Evolutionary conservation across 1,284 basidiomycete genomes (phyloP).

Genomic region (Austroboletus niveus): DNA sequence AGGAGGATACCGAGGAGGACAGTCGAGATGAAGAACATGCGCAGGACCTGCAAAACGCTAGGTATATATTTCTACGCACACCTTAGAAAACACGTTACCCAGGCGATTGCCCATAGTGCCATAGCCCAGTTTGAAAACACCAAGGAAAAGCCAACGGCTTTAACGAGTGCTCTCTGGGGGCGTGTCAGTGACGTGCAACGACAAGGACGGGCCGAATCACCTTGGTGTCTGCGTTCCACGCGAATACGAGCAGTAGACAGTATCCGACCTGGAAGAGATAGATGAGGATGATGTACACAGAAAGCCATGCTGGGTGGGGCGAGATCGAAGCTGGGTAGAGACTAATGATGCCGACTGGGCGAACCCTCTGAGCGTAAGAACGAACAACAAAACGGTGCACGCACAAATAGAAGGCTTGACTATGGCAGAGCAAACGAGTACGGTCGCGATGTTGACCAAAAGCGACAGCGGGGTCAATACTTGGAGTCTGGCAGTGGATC

Average conservation of each 20-base stretch:
- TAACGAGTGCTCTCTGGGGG: conserved; percentile 57
- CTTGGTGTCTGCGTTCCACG: conserved; percentile 79
- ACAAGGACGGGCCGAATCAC: conserved; percentile 31
- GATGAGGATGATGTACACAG: conserved; percentile 62
- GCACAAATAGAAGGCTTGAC: conserved; percentile 54
- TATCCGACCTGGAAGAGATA: conserved; percentile 74
- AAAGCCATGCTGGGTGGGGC: conserved; percentile 63
- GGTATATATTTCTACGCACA: neutral
- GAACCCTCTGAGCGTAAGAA: neutral
- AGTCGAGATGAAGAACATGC: conserved; percentile 60
- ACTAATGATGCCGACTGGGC: conserved; percentile 49
- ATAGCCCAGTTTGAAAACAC: conserved; percentile 82
- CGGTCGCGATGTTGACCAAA: conserved; percentile 64
- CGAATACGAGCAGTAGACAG: conserved; percentile 71
- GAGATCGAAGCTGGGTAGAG: conserved; percentile 72
- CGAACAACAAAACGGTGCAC: conserved; percentile 8
- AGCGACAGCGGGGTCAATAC: conserved; percentile 76
- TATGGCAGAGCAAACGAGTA: conserved; percentile 55
- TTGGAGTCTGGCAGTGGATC: conserved; percentile 51
- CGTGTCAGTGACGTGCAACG: neutral
- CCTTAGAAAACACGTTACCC: conserved; percentile 45
- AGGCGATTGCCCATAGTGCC: conserved; percentile 81
- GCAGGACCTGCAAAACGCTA: conserved; percentile 44
- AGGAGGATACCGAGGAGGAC: conserved; percentile 60
- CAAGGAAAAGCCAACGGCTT: conserved; percentile 76